Base-by-base conservation (phyloP, 1,139 yeast species). In the Protomyces inouyei region DNA sequence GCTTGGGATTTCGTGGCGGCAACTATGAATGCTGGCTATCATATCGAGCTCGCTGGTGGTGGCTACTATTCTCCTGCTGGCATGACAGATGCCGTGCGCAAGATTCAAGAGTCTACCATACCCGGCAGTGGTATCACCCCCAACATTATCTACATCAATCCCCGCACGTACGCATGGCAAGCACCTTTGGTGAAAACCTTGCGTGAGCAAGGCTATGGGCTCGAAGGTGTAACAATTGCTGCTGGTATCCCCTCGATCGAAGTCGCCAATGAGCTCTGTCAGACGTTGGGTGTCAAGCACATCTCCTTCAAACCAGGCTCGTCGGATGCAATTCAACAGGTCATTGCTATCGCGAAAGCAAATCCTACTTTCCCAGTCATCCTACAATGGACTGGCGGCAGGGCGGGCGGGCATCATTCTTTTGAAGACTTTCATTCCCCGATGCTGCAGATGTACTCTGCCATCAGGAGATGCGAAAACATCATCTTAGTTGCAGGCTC, bases 371-470 rank as follows among this genome's bases (percentile, higher is more conserved):
- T 95, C 91, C 98, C 98, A 70, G 89, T 93, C 73, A 92, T 93
- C 66, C 81, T 93, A 72, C 98, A 93, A 82, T 93, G 99, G 99
- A 93, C 99, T 69, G 98, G 98, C 83, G 99, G 99, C 77, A 92
- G 99, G 84, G 99, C 97, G 80, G 99, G 99, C 83, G 99, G 99
- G 74, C 99, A 93, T 77, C 99, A 93, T 78, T 92, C 98, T 66
- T 93, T 86, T 75, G 99, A 93, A 82, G 98, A 93, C 79, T 91
- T 92, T 95, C 98, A 93, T 77, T 93, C 92, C 74, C 98, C 98
- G 72, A 84, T 93, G 72, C 80, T 93, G 74, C 97, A 90, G 77
- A 93, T 92, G 93, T 93, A 93, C 79, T 82, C 96, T 71, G 88
- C 88, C 80, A 88, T 93, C 73, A 88, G 99, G 84, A 88, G 91